Conservation (phyloP, 352 stramenopile species). For the Phytopythium boreale region DNA sequence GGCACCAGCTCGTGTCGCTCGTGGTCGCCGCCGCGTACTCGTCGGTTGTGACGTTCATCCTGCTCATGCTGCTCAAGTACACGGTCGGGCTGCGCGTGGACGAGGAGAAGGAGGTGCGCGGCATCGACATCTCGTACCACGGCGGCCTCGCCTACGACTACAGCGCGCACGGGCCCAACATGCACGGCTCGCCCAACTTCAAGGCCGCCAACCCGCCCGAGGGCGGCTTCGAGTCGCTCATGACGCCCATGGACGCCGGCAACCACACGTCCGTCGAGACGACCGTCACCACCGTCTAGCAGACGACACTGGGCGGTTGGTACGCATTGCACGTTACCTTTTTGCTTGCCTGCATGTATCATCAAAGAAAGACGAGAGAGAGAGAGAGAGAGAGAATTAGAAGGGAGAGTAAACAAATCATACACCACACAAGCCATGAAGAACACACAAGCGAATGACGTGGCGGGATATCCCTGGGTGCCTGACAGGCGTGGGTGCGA, state of each 20-base stretch:
- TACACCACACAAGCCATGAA: too few species aligned
- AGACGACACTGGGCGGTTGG: too few species aligned
- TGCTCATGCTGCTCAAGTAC: conserved; percentile 20
- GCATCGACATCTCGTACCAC: conserved; percentile 17
- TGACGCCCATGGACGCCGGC: conserved; percentile 1
- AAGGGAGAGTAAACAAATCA: too few species aligned
- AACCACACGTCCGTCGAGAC: conserved; percentile 4
- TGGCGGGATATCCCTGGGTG: too few species aligned
- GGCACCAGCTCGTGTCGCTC: conserved; percentile 25
- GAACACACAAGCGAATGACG: too few species aligned
- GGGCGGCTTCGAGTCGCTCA: conserved; percentile 5
- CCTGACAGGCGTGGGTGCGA: too few species aligned
- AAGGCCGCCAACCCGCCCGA: conserved; percentile 10
- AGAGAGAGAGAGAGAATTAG: too few species aligned
- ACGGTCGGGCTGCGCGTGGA: conserved; percentile 17
- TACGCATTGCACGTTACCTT: too few species aligned
- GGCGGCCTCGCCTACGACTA: conserved; percentile 13
- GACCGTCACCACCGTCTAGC: conserved; percentile 6
- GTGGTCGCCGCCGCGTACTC: conserved; percentile 15
- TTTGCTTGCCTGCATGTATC: not conserved
- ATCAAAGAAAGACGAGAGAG: not conserved
- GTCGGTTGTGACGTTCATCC: conserved; percentile 3
- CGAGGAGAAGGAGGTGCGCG: conserved; percentile 14
- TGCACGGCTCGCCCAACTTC: conserved; percentile 8
- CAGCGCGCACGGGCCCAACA: conserved; percentile 5